Evolutionary conservation across 805 yeast species (phyloP), one percentile per base, ranked within the genome.

Genomic region (Yamadazyma nakazawae): DNA sequence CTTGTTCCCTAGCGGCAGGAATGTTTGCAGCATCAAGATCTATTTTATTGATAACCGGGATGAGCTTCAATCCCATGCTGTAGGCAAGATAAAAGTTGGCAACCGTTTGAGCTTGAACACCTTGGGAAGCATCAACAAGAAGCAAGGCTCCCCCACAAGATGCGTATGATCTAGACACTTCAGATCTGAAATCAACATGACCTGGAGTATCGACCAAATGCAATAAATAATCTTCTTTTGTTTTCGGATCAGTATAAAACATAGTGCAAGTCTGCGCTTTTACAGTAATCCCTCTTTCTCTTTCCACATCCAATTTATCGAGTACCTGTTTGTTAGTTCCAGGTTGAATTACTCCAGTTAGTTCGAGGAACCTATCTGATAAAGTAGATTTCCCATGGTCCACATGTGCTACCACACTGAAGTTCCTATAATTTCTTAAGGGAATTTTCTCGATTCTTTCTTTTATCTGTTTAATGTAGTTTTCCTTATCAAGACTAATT

Each of bases 141-240:
- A 92, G 64, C 35, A 92, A 67, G 0, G 97, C 97, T 12, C 98
- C 98, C 32, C 91, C 96, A 70, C 97, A 94, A 0, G 97, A 87
- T 2, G 97, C 97, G 66, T 91, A 91, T 7, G 96, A 88, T 55
- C 98, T 69, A 3, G 95, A 82, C 1, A 92, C 99, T 58, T 92
- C 99, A 8, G 94, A 85, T 45, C 97, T 73, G 64, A 92, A 92
- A 64, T 92, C 99, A 28, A 94, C 98, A 63, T 92, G 99, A 0
- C 99, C 99, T 0, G 99, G 99, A 0, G 98, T 92, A 64, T 92
- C 99, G 38, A 94, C 97, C 38, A 92, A 70, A 70, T 92, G 97
- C 39, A 92, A 68, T 45, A 94, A 65, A 61, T 88, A 94, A 55
- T 92, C 97, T 55, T 80, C 70, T 2, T 81, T 80, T 8, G 80